Evolutionary conservation across 441 rosid genomes (phyloP), one percentile per base, ranked within the genome.

Genomic region (Breynia disticha): DNA sequence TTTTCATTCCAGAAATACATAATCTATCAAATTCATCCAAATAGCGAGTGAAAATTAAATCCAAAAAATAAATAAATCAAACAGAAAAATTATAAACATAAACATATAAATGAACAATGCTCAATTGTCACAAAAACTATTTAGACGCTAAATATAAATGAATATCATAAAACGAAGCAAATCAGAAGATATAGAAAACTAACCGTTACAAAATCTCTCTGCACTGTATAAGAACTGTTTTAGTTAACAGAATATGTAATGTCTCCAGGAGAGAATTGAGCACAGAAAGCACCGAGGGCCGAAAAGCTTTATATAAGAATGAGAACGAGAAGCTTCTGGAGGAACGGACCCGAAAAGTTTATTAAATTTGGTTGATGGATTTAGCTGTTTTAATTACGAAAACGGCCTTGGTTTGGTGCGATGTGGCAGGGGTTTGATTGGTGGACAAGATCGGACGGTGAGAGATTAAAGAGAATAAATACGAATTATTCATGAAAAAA

Each of bases 251-350:
- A 37, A 37, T 41, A 13, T 11, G n/a, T 11, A 41, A 41, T 28
- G 35, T 28, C 8, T 28, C 35, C 1, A 9, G 35, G 5, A 4
- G 35, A 5, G 8, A 28, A 4, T 4, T 28, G 4, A 5, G 35
- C 5, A 9, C 35, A 28, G 8, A 28, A 28, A 28, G 35, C 12
- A 0, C 24, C 15, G 19, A 48, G 22, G 10, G 48, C 49, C 38
- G 13, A 49, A 18, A 28, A 9, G 35, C 35, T 28, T 28, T 28
- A 2, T 9, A 28, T 28, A 28, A 9, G 3, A 28, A 9, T 4
- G 35, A 28, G 2, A 28, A 24, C 20, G 20, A 66, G 90, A 86
- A 81, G 80, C 59, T 83, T 86, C 88, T 68, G 61, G 86, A 78
- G 63, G 2, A 56, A 4, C 78, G 86, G 84, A 72, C 70, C 71